These are phyloP conservation scores for Fraxinus anomala DNA, from an alignment of 257 asterid species.

Conservation along the genomic window DNA sequence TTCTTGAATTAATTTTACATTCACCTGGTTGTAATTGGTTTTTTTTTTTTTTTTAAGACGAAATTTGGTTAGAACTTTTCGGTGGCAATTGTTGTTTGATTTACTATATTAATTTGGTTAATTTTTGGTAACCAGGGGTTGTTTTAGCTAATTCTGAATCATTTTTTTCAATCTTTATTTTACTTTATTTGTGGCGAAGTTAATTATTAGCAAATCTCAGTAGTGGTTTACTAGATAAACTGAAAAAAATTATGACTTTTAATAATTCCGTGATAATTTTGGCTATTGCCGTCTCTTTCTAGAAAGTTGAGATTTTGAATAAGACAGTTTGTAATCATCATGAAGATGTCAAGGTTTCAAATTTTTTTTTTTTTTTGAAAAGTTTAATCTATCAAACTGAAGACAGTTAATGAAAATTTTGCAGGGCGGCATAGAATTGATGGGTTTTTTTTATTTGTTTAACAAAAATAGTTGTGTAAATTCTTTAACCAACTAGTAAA, in stretches of 20 bases:
- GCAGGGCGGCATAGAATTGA: not conserved
- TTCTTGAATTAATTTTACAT: constrained; percentile 38
- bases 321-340: not conserved
- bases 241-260: not conserved
- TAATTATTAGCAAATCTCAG: not conserved
- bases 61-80: constrained; percentile 21
- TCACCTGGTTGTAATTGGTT: constrained; percentile 14
- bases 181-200: not conserved
- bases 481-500: no score
- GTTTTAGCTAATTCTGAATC: constrained; percentile 15
- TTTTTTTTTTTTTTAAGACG: constrained; percentile 4
- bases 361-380: no score
- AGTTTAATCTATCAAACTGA: no score
- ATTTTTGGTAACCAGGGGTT: constrained; percentile 22
- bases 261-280: not conserved
- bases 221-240: not conserved
- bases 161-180: not conserved
- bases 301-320: not conserved
- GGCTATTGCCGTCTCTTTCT: not conserved
- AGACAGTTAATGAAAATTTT: not conserved
- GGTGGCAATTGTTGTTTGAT: constrained; percentile 30
- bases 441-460: not conserved
- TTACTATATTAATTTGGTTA: constrained; percentile 23
- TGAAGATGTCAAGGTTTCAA: not conserved
- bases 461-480: no score